Conservation (phyloP, 352 stramenopile genomes). For the Globisporangium lucens region DNA sequence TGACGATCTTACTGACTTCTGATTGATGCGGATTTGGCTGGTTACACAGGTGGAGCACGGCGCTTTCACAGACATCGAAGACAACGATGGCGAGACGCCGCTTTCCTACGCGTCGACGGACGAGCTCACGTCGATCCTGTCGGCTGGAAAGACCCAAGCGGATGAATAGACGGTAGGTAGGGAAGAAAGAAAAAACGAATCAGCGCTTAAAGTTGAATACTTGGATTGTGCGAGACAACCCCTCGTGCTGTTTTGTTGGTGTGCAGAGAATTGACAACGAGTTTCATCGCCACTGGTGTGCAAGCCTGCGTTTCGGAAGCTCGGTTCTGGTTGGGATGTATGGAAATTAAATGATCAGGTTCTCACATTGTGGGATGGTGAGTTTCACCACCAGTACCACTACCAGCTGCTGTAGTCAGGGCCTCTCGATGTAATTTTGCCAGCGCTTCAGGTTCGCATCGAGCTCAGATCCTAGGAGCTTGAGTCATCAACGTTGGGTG, state of each 20-base stretch:
- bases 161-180: conserved; percentile 16
- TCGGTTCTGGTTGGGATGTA: not conserved
- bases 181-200: not conserved
- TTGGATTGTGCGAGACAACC: not conserved
- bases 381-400: not conserved
- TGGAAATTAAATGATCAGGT: not conserved
- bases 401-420: not conserved
- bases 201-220: not conserved
- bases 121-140: conserved; percentile 45
- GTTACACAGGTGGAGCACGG: conserved; percentile 49
- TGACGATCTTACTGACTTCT: conserved; percentile 6
- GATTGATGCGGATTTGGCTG: not conserved
- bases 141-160: conserved; percentile 15
- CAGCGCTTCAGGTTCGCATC: not conserved
- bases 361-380: not conserved
- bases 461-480: not conserved
- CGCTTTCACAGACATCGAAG: conserved; percentile 53
- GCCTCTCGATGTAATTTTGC: not conserved
- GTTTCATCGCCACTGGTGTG: not conserved
- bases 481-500: too few species aligned
- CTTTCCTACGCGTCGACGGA: conserved; percentile 37
- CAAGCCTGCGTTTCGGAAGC: not conserved
- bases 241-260: not conserved
- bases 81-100: conserved; percentile 69
- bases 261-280: not conserved